Evolutionary conservation across 78 protist genomes (phyloP).

Genomic region (Dictyostelium intermedium): DNA sequence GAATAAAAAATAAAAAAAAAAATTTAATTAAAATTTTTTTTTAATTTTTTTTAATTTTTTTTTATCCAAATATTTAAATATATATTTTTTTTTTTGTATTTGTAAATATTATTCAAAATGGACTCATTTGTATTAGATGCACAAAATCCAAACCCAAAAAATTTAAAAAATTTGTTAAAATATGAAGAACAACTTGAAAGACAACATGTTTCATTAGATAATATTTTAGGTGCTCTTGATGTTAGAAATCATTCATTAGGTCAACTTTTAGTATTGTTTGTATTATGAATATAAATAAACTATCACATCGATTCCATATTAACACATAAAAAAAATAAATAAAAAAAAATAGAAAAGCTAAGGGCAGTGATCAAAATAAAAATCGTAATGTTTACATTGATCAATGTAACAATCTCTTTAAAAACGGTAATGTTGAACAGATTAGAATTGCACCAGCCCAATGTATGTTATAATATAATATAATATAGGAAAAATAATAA

Average conservation of each 20-base stretch:
- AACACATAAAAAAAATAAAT: background rate
- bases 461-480: constrained; percentile 44
- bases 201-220: constrained; percentile 4
- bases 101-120: background rate
- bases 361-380: constrained; percentile 4
- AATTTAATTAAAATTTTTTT: too few species aligned
- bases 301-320: background rate
- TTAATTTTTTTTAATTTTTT: too few species aligned
- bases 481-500: background rate
- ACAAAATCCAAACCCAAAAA: constrained; percentile 1
- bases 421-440: background rate
- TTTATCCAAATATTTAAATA: background rate
- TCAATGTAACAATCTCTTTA: constrained; percentile 8
- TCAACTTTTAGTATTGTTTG: constrained; percentile 70
- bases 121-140: constrained; percentile 44
- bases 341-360: constrained; percentile 26
- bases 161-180: constrained; percentile 5
- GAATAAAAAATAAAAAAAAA: too few species aligned
- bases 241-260: constrained; percentile 51
- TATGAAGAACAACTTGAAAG: constrained; percentile 42
- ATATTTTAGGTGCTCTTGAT: constrained; percentile 30
- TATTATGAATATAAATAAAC: background rate
- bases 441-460: constrained; percentile 11
- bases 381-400: background rate
- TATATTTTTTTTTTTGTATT: background rate